phyloP scores from a whole-genome alignment of 305 asterid genomes.

The Striga hermonthica region DNA sequence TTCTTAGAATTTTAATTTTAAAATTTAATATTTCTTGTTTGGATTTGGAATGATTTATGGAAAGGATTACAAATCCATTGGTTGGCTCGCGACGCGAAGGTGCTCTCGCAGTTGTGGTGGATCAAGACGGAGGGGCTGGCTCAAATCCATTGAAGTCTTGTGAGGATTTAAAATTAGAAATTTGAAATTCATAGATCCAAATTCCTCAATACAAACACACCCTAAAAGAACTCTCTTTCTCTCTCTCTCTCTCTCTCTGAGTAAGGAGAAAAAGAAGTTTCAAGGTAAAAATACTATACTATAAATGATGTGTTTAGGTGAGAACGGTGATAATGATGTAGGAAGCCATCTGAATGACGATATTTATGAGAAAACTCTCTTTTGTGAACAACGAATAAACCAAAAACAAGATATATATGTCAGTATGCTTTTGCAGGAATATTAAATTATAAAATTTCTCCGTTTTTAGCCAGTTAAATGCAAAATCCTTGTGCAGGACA shows the following conservation, averaged over 20 bases:
- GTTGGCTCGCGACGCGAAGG: no score
- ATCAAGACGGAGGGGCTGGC: no score
- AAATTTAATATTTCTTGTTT: no score
- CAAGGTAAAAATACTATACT: slow-evolving; percentile 21
- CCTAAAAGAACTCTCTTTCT: not conserved
- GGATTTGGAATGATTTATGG: no score
- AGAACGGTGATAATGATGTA: slow-evolving; percentile 25
- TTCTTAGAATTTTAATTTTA: no score
- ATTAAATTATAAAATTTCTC: slow-evolving; percentile 8
- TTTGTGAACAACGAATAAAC: not conserved
- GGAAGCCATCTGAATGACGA: slow-evolving; percentile 14
- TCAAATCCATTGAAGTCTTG: no score
- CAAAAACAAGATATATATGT: not conserved
- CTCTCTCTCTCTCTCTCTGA: slow-evolving; percentile 6
- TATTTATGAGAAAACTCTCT: slow-evolving; percentile 2
- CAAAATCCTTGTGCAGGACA: slow-evolving; percentile 12
- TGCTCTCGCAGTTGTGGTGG: no score
- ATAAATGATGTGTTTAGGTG: slow-evolving; percentile 6
- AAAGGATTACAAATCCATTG: no score
- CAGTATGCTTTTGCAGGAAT: slow-evolving; percentile 8
- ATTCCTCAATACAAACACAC: no score
- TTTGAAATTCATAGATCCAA: no score
- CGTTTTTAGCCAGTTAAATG: slow-evolving; percentile 4
- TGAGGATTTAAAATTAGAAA: no score
- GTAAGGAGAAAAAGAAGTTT: slow-evolving; percentile 22